Evolutionary conservation across 345 rosid genomes (phyloP), one percentile per base, ranked within the genome.

Genomic region (Mallotus nudiflorus): DNA sequence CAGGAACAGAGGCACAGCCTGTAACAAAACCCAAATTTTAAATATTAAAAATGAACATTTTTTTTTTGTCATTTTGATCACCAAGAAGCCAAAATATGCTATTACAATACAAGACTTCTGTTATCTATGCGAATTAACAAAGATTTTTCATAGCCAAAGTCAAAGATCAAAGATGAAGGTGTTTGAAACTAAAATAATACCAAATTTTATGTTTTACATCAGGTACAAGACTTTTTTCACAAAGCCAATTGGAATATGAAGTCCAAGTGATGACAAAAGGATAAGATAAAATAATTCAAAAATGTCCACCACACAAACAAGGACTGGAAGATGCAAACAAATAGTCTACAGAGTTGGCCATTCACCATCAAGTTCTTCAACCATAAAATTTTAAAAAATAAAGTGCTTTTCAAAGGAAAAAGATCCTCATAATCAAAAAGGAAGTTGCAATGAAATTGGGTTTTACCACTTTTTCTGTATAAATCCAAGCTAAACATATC

Each of bases 1-100:
- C 65, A 95, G 80, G 75, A 95, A 92, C 79, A 95, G 68, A 1
- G 99, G 99, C 31, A 95, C 99, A 3, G 97, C 97, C 96, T 89
- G 84, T 75, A 18, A 9, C 22, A 28, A 8, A n/a, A 58, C 48
- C 11, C 37, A 73, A 49, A 67, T 20, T 51, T 2, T 51, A 66
- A n/a, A 6, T n/a, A 10, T 18, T 48, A 49, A 48, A 42, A 4
- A 39, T 4, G 42, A 39, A 9, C 9, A 39, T 39, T 4, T n/a
- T n/a, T n/a, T n/a, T n/a, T n/a, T n/a, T n/a, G n/a, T n/a, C n/a
- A n/a, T n/a, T n/a, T n/a, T n/a, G n/a, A n/a, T n/a, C n/a, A n/a
- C n/a, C n/a, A n/a, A n/a, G n/a, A n/a, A n/a, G n/a, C n/a, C n/a
- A 33, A 33, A 33, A 33, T 1, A 42, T 42, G 46, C 46, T 42